Evolutionary conservation across 2,329 filamentous ascomycete genomes (phyloP).

Genomic region (Beauveria pseudobassiana): DNA sequence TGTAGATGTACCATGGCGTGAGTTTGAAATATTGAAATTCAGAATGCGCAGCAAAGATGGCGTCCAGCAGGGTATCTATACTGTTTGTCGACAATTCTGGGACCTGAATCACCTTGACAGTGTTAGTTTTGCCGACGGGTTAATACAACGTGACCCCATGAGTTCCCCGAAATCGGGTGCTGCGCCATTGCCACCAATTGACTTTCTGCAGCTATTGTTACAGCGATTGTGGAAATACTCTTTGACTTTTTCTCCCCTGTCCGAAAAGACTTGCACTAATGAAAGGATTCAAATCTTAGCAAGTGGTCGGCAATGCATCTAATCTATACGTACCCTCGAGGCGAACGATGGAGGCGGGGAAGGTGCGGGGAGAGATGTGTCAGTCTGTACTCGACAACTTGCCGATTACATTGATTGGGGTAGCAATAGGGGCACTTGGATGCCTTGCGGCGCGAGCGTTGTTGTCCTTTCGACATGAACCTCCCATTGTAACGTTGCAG

Average conservation of each 20-base stretch:
- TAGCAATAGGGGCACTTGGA: no score
- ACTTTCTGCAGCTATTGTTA: neutral
- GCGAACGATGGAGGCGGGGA: neutral
- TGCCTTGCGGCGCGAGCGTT: neutral
- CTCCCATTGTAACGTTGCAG: conserved; percentile 3
- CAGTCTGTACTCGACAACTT: neutral
- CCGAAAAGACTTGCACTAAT: neutral
- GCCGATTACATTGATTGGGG: neutral
- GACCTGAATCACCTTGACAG: no score
- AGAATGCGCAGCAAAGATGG: neutral
- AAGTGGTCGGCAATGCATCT: neutral
- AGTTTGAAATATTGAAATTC: neutral
- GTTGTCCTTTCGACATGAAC: neutral
- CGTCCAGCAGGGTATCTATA: neutral
- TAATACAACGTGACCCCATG: neutral
- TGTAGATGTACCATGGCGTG: neutral
- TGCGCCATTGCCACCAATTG: neutral
- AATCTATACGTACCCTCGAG: neutral
- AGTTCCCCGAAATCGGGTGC: neutral
- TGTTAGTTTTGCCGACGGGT: neutral
- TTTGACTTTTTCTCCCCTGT: neutral
- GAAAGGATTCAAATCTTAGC: neutral
- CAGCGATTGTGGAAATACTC: neutral
- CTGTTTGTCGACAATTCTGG: neutral
- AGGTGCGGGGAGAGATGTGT: neutral